Percentiles rank a stretch among this genome's conserved stretches.
These are phyloP conservation scores for Balakata baccata DNA, from an alignment of 345 rosid species.

Conservation along the genomic window DNA sequence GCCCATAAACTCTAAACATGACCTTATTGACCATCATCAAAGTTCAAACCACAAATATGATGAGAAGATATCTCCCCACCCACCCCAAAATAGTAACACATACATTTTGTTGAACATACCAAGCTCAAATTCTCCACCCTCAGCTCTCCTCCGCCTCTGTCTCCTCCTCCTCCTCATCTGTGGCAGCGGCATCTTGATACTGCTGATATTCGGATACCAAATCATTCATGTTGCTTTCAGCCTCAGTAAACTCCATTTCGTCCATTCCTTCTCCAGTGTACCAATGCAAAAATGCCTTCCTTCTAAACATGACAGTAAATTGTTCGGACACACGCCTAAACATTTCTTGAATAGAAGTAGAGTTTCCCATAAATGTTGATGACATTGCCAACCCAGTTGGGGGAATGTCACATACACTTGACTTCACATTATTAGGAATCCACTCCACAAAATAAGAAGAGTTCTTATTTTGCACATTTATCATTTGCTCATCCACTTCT, in stretches of 20 bases:
- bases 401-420: slow-evolving; percentile 74
- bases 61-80: neutral
- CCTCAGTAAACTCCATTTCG: slow-evolving; percentile 94
- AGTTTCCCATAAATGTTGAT: slow-evolving; percentile 78
- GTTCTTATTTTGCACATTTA: slow-evolving; percentile 90
- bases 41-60: too few relatives aligned
- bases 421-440: slow-evolving; percentile 67
- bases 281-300: slow-evolving; percentile 73
- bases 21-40: too few relatives aligned
- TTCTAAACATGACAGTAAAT: slow-evolving; percentile 57
- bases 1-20: too few relatives aligned
- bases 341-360: slow-evolving; percentile 69
- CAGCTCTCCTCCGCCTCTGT: slow-evolving; percentile 43
- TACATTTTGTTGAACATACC: slow-evolving; percentile 5
- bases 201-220: slow-evolving; percentile 88
- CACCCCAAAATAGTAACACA: neutral
- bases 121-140: slow-evolving; percentile 3
- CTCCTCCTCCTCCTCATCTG: slow-evolving; percentile 41
- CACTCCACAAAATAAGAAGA: slow-evolving; percentile 80
- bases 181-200: slow-evolving; percentile 75
- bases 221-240: slow-evolving; percentile 89
- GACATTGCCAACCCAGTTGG: slow-evolving; percentile 72
- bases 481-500: slow-evolving; percentile 89
- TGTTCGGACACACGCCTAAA: slow-evolving; percentile 58
- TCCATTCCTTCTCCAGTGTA: slow-evolving; percentile 97